phyloP scores from a whole-genome alignment of 1,139 yeast genomes.

The Waltiozyma sp. region DNA sequence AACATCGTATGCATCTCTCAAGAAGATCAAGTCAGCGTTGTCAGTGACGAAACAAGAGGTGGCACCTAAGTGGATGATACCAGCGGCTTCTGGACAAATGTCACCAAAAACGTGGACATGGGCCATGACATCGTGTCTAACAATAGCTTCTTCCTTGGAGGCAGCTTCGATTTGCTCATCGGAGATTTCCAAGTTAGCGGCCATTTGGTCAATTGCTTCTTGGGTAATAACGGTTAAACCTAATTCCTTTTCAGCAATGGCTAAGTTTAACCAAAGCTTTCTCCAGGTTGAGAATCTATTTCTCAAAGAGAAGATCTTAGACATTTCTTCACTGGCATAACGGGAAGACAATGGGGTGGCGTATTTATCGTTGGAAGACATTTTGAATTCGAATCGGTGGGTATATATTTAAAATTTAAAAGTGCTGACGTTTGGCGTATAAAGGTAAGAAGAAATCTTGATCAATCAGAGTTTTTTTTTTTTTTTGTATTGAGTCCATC shows the following conservation, averaged over 20 bases:
- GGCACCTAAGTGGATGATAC: constrained; percentile 96
- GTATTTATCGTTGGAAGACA: constrained; percentile 48
- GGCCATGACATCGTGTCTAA: constrained; percentile 99
- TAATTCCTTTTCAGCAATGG: constrained; percentile 88
- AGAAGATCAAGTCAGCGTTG: constrained; percentile 92
- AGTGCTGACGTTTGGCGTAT: too few species aligned
- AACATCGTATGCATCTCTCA: constrained; percentile 90
- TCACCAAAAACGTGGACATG: constrained; percentile 94
- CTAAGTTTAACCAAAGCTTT: constrained; percentile 90
- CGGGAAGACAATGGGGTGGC: constrained; percentile 91
- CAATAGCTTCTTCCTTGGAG: constrained; percentile 89
- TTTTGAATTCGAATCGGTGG: constrained; percentile 1
- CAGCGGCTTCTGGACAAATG: constrained; percentile 92
- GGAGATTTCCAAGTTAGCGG: constrained; percentile 63
- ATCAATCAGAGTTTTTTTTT: neutral
- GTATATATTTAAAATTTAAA: too few species aligned
- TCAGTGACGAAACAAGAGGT: constrained; percentile 97
- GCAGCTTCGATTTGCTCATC: constrained; percentile 91
- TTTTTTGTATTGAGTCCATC: neutral
- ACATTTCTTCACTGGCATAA: constrained; percentile 97
- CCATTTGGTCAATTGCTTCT: constrained; percentile 85
- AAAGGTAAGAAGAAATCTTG: neutral
- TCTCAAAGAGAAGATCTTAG: constrained; percentile 80
- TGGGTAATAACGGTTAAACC: constrained; percentile 80
- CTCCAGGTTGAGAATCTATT: constrained; percentile 98